Evolutionary conservation across 1,284 basidiomycete species (phyloP), one percentile per base, ranked within the genome.

Genomic region (Wolfiporia cocos): DNA sequence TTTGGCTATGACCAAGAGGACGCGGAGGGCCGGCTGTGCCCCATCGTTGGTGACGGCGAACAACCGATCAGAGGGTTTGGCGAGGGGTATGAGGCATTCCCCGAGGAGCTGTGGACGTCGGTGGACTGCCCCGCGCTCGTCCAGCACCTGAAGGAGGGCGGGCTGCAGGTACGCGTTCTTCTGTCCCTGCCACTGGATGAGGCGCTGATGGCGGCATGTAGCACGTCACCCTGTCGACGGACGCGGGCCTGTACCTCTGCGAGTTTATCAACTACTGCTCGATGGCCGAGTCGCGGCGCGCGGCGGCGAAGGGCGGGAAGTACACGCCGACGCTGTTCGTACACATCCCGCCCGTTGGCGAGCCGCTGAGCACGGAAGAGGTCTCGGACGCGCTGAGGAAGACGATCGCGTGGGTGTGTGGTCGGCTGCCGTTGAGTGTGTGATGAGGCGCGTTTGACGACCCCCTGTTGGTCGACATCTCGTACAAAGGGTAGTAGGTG

Each of bases 271-370:
- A 53, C 43, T 64, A 62, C 36, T 56, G 55, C 42, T 61, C 58
- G 12, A 51, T 63, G 2, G 61, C 61, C 3, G 57, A 61, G 43
- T 51, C 59, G 2, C 41, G 44, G 31, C 50, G 49, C 2, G 48
- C 34, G 11, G 44, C 34, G 18, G 39, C 46, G n/a, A 35, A n/a
- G 6, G 23, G 35, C 11, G 62, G 40, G 26, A 45, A 38, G 43
- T 14, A 20, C 11, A 34, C 37, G 31, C 54, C 50, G 30, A 78
- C 84, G 29, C 61, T 86, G 11, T 82, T 83, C 58, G 57, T 86
- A 52, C 83, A 86, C 52, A 81, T 78, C 49, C 78, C 81, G 11
- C 81, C 80, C 1, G 69, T 74, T n/a, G 70, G 68, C 38, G 66
- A 76, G 52, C 81, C 81, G 7, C 62, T 79, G 34, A 67, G 60